phyloP scores from a whole-genome alignment of 2,329 filamentous ascomycete genomes.

The Exophiala xenobiotica region DNA sequence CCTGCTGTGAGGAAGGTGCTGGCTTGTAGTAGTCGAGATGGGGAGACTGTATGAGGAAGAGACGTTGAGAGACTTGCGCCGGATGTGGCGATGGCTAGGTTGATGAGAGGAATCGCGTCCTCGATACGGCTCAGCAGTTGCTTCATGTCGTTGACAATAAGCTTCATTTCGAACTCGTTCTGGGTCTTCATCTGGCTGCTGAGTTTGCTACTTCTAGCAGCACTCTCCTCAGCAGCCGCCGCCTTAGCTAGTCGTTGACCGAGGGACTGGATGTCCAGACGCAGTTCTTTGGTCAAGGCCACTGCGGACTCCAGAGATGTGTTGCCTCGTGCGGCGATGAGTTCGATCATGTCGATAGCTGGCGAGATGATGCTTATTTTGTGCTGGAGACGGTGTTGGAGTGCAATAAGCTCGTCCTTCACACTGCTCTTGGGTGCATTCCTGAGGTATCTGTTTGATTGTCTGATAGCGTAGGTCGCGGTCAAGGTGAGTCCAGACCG shows the following conservation, averaged over 20 bases:
- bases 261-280: slow-evolving; percentile 77
- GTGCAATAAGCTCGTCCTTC: slow-evolving; percentile 66
- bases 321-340: slow-evolving; percentile 77
- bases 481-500: slow-evolving; percentile 83
- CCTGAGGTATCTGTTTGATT: slow-evolving; percentile 75
- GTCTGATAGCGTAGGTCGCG: slow-evolving; percentile 77
- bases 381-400: slow-evolving; percentile 74
- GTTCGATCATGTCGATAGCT: slow-evolving; percentile 86
- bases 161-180: slow-evolving; percentile 64
- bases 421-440: slow-evolving; percentile 67
- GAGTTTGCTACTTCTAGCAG: slow-evolving; percentile 39
- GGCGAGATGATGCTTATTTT: slow-evolving; percentile 92
- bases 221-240: slow-evolving; percentile 64
- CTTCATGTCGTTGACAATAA: slow-evolving; percentile 74
- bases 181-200: slow-evolving; percentile 47
- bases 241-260: slow-evolving; percentile 72
- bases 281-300: slow-evolving; percentile 75
- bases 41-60: slow-evolving; percentile 79
- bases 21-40: slow-evolving; percentile 85
- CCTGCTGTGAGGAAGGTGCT: slow-evolving; percentile 86
- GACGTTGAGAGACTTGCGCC: slow-evolving; percentile 81
- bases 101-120: slow-evolving; percentile 85
- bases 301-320: slow-evolving; percentile 82
- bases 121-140: slow-evolving; percentile 76
- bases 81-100: slow-evolving; percentile 89